Evolutionary conservation across 164 flowering plant genomes (phyloP).

Genomic region (Pachysandra terminalis): DNA sequence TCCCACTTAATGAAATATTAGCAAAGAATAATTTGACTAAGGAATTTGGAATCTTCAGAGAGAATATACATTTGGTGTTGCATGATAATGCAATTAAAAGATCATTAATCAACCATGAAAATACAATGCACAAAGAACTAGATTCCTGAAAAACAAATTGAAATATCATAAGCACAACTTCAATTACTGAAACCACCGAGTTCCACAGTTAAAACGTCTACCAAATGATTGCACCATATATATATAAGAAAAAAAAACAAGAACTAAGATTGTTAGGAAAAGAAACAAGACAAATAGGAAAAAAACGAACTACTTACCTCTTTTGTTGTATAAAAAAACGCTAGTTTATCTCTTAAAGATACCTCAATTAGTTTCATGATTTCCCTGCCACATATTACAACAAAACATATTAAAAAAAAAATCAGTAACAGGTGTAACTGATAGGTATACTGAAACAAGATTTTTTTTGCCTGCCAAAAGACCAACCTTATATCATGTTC

Average conservation of each 20-base stretch:
- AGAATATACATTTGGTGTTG: background rate
- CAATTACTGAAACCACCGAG: background rate
- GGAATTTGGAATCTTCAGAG: background rate
- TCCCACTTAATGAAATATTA: background rate
- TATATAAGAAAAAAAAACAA: no score
- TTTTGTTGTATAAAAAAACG: slow-evolving; percentile 81
- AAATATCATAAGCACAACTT: background rate
- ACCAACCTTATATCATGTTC: background rate
- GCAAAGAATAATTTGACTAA: background rate
- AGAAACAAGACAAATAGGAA: no score
- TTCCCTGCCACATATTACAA: slow-evolving; percentile 39
- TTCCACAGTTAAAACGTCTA: background rate
- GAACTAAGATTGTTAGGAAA: no score
- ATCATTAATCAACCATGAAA: background rate
- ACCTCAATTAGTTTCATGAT: slow-evolving; percentile 78
- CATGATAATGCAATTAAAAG: slow-evolving; percentile 4
- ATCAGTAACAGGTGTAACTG: background rate
- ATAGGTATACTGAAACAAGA: background rate
- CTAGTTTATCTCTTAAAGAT: slow-evolving; percentile 89
- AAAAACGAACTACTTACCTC: slow-evolving; percentile 46
- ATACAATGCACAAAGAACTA: background rate
- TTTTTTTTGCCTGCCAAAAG: background rate
- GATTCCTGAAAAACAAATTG: background rate
- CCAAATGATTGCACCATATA: background rate
- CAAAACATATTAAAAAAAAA: no score